Conservation (phyloP, 495 filamentous ascomycete genomes). For the Ramalina intermedia region DNA sequence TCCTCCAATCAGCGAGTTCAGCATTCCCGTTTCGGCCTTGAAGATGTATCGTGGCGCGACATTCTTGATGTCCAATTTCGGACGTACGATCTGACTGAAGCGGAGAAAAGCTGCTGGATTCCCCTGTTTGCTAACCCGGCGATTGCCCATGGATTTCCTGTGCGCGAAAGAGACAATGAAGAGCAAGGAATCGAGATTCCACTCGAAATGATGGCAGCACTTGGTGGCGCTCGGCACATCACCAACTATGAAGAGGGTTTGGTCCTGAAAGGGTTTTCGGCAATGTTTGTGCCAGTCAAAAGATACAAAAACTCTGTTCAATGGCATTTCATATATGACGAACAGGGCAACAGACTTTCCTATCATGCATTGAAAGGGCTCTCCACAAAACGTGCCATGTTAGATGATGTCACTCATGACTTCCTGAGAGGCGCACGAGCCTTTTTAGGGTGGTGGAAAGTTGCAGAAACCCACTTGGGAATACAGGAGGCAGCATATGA, state of each 20-base stretch:
- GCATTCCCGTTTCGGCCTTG: slow-evolving; percentile 1
- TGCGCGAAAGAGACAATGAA: slow-evolving; percentile 2
- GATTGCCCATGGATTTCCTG: slow-evolving; percentile 14
- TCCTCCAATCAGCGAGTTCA: slow-evolving; percentile 7
- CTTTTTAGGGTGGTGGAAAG: slow-evolving; percentile 16
- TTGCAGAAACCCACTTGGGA: slow-evolving; percentile 4
- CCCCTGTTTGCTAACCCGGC: slow-evolving; percentile 12
- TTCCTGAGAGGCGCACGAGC: slow-evolving; percentile 8
- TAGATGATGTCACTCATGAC: slow-evolving; percentile 4
- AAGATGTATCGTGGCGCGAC: too few species aligned
- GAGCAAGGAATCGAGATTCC: slow-evolving; percentile 15
- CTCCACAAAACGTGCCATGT: not conserved
- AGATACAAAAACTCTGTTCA: slow-evolving; percentile 10
- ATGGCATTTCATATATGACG: slow-evolving; percentile 13
- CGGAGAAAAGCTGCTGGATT: slow-evolving; percentile 14
- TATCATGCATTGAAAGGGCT: slow-evolving; percentile 5
- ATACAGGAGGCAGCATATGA: slow-evolving; percentile 3
- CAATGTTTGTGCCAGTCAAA: slow-evolving; percentile 12
- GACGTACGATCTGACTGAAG: not conserved
- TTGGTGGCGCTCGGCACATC: slow-evolving; percentile 13
- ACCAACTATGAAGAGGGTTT: slow-evolving; percentile 13
- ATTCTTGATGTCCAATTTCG: too few species aligned
- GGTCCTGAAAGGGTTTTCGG: slow-evolving; percentile 17
- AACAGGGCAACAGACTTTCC: slow-evolving; percentile 1
- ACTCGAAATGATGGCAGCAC: slow-evolving; percentile 11